Conservation (phyloP, 1,139 yeast species). For the Yamadazyma aaseri region DNA sequence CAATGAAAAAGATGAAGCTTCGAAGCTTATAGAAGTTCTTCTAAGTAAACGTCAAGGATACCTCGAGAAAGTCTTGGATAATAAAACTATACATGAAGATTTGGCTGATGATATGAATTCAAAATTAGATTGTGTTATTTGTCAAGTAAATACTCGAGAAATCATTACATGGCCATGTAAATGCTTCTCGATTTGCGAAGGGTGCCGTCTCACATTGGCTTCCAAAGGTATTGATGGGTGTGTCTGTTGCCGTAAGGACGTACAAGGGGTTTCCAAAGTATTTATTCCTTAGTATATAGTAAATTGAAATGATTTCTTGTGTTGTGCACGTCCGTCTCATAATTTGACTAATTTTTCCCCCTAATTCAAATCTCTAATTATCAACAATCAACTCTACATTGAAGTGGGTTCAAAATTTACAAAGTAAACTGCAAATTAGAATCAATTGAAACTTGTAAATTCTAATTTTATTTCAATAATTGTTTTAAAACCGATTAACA, state of each 20-base stretch:
- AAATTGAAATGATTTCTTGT: too few species aligned
- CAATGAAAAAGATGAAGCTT: conserved; percentile 22
- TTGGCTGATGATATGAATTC: conserved; percentile 7
- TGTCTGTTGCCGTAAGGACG: conserved; percentile 79
- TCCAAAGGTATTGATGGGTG: conserved; percentile 75
- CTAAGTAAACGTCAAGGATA: conserved; percentile 17
- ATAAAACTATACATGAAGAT: conserved; percentile 3
- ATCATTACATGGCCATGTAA: conserved; percentile 91
- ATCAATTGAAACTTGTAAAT: too few species aligned
- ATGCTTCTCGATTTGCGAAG: conserved; percentile 85
- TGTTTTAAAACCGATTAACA: too few species aligned
- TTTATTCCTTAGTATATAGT: conserved; percentile 44
- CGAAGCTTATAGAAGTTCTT: conserved; percentile 23
- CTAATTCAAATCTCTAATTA: too few species aligned
- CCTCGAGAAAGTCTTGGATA: conserved; percentile 7
- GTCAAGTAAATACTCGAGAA: conserved; percentile 73
- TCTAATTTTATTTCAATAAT: too few species aligned
- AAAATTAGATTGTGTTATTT: conserved; percentile 66
- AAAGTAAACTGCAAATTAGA: too few species aligned
- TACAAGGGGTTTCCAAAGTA: conserved; percentile 54
- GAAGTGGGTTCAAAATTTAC: too few species aligned
- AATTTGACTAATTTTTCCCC: too few species aligned
- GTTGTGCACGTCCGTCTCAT: too few species aligned
- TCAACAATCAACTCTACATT: too few species aligned
- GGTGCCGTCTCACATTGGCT: conserved; percentile 76